Base-by-base conservation (phyloP, 2,329 filamentous ascomycete genomes). In the Beauveria asiatica region DNA sequence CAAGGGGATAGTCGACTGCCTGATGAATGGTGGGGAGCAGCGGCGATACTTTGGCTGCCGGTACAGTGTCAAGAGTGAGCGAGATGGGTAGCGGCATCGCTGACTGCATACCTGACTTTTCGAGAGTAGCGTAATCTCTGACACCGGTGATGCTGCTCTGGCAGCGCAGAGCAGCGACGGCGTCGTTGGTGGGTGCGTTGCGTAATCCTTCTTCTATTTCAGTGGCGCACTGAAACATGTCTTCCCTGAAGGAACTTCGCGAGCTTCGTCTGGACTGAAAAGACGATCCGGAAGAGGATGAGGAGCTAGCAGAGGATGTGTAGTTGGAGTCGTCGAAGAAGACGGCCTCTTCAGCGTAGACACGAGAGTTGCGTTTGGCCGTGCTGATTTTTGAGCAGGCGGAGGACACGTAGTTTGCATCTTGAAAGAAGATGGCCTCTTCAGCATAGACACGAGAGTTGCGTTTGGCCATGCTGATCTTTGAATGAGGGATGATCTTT, bases 231-330 rank as follows among this genome's bases (percentile, higher is more conserved):
- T 67, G 64, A 33, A 66, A 55, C 52, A 63, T 50, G 37, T 70
- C 70, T 41, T 74, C 70, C 45, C 62, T 67, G 39, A 65, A 57
- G 6, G 69, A 67, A 62, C 66, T 69, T 44, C 67, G 67, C 2
- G 71, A 73, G 49, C 65, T 69, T 30, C 67, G 67, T 59, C 69
- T 65, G 44, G 69, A 69, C 48, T 67, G 64, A 50, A 67, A 69
- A 3, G 70, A 64, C 1, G 67, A 64, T 6, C 63, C 30, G 21
- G 57, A 62, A 11, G 64, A 52, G 11, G 57, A 58, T 25, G 53
- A 57, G 16, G 42, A 48, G 46, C 21, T 42, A 13, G 55, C 13
- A 3, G 37, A 46, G 44, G 64, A 59, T 5, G 56, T 51, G 13
- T 59, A 49, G 13, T 48, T 59, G 13, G 46, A 46, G 6, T 65